phyloP scores from a whole-genome alignment of 192 early-diverging fungal genomes.

The Backusella liffmaniae region DNA sequence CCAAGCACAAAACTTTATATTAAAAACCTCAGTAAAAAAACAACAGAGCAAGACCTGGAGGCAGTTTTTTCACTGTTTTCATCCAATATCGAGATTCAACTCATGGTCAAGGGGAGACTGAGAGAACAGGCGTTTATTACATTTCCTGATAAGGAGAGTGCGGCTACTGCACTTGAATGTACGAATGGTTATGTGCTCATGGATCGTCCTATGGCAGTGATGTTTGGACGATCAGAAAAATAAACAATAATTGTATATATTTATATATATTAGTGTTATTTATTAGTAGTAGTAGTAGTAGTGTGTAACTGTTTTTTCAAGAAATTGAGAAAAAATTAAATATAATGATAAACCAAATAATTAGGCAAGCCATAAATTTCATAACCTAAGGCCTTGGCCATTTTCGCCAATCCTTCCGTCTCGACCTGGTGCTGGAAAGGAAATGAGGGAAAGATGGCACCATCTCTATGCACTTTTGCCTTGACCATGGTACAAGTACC shows the following conservation, averaged over 20 bases:
- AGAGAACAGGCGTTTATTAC: conserved; percentile 48
- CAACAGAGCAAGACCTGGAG: conserved; percentile 30
- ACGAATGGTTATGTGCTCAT: conserved; percentile 39
- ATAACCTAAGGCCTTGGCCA: conserved; percentile 61
- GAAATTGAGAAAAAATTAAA: conserved; percentile 12
- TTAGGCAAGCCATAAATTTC: conserved; percentile 60
- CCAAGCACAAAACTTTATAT: conserved; percentile 41
- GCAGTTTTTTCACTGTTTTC: conserved; percentile 33
- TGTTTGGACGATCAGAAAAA: conserved; percentile 17
- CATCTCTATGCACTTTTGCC: conserved; percentile 62
- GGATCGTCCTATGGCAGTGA: conserved; percentile 48
- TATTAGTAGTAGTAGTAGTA: not conserved
- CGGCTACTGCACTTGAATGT: conserved; percentile 32
- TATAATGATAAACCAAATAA: conserved; percentile 61
- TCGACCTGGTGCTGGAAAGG: conserved; percentile 66
- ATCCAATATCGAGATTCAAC: conserved; percentile 26
- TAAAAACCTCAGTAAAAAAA: conserved; percentile 45
- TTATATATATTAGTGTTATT: not conserved
- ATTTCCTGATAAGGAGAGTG: conserved; percentile 31
- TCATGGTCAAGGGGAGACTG: conserved; percentile 42
- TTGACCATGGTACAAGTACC: conserved; percentile 66
- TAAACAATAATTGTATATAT: not conserved
- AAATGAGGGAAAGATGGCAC: conserved; percentile 59
- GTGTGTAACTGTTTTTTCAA: no score
- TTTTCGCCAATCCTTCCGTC: conserved; percentile 71